Evolutionary conservation across 139 green algal genomes (phyloP).

Genomic region (Tetradesmus obliquus): DNA sequence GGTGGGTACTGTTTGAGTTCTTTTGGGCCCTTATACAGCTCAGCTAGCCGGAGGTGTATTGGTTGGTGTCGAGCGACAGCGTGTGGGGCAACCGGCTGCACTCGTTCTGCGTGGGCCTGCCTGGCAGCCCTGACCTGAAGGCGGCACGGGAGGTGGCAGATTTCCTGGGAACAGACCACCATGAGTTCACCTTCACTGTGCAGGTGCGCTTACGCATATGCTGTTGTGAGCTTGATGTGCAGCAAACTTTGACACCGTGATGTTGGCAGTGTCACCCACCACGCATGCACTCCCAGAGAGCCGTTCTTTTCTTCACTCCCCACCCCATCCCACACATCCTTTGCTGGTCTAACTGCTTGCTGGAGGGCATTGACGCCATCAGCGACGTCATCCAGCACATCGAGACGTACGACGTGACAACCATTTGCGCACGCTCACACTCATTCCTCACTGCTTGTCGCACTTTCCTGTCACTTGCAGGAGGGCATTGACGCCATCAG

Average conservation of each 20-base stretch:
- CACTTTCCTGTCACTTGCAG: constrained; percentile 88
- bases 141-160: constrained; percentile 90
- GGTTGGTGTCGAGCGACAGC: too few species aligned
- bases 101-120: constrained; percentile 92
- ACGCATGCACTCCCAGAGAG: too few species aligned
- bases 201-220: constrained; percentile 35
- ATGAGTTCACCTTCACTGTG: constrained; percentile 97
- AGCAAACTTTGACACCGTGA: too few species aligned
- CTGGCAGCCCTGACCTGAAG: constrained; percentile 91
- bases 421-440: constrained; percentile 91
- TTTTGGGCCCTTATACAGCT: too few species aligned
- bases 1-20: too few species aligned
- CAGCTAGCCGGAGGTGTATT: too few species aligned
- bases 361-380: constrained; percentile 96
- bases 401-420: constrained; percentile 90
- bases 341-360: too few species aligned
- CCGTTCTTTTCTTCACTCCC: too few species aligned
- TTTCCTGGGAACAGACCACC: constrained; percentile 94
- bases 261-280: too few species aligned
- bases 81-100: constrained; percentile 76
- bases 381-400: constrained; percentile 93
- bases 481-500: constrained; percentile 94
- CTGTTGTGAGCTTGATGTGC: too few species aligned
- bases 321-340: too few species aligned
- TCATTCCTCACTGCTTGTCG: too few species aligned